These are phyloP conservation scores for Casuarina glauca DNA, from an alignment of 306 rosid genomes.

Conservation along the genomic window DNA sequence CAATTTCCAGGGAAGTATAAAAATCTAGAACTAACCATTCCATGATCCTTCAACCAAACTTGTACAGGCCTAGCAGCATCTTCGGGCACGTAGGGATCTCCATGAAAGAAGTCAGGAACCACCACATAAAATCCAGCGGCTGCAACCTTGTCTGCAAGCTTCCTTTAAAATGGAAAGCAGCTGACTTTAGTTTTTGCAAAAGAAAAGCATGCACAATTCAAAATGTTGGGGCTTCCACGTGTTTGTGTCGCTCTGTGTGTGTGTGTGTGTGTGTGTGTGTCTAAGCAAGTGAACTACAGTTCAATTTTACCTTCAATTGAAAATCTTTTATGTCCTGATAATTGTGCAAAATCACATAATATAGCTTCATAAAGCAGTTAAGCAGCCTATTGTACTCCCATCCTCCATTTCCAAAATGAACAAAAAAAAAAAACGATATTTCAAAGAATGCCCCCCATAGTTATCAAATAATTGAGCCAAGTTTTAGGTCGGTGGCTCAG, in stretches of 20 bases:
- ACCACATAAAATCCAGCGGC: conserved; percentile 75
- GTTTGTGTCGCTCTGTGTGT: background rate
- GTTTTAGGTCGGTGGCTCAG: background rate
- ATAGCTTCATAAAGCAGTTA: background rate
- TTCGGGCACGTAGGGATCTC: conserved; percentile 54
- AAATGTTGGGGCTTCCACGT: background rate
- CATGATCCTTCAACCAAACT: conserved; percentile 63
- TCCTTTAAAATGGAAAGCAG: conserved; percentile 46
- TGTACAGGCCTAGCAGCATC: conserved; percentile 35
- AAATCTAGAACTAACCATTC: conserved; percentile 48
- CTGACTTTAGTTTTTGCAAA: conserved; percentile 13
- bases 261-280: background rate
- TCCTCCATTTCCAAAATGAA: background rate
- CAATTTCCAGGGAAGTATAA: background rate
- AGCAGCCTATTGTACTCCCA: too few relatives aligned
- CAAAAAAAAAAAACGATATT: background rate
- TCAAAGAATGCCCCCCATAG: too few relatives aligned
- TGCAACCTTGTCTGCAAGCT: conserved; percentile 79
- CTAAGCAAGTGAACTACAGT: background rate
- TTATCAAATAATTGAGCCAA: background rate
- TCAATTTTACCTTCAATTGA: background rate
- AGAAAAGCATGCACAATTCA: background rate
- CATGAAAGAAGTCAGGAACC: conserved; percentile 70
- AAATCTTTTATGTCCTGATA: background rate
- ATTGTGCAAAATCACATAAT: background rate